Evolutionary conservation across 495 filamentous ascomycete genomes (phyloP).

Genomic region (Penicillium arizonense): DNA sequence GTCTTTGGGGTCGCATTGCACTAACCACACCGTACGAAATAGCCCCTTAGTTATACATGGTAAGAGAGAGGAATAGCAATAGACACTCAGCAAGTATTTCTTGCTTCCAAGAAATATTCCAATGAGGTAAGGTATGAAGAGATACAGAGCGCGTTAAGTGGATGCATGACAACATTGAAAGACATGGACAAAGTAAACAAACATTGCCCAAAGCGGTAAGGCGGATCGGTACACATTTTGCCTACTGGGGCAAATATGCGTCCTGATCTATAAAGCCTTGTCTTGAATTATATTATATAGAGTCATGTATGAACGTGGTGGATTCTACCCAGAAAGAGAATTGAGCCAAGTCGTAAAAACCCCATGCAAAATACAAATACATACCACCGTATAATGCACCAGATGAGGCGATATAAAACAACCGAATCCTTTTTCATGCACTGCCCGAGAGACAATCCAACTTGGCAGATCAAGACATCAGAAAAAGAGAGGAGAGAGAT

Average conservation of each 20-base stretch:
- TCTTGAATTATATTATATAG: neutral
- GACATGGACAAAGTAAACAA: slow-evolving; percentile 31
- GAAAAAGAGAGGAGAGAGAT: slow-evolving; percentile 40
- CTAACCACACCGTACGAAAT: slow-evolving; percentile 1
- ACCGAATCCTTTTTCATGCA: slow-evolving; percentile 34
- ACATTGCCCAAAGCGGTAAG: slow-evolving; percentile 22
- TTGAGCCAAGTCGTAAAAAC: slow-evolving; percentile 7
- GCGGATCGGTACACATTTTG: slow-evolving; percentile 5
- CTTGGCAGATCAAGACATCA: slow-evolving; percentile 14
- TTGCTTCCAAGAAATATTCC: neutral
- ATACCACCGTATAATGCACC: slow-evolving; percentile 26
- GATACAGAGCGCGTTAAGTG: slow-evolving; percentile 11
- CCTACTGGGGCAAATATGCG: neutral
- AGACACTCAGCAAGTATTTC: slow-evolving; percentile 5
- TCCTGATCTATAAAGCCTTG: no score
- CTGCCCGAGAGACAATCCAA: slow-evolving; percentile 26
- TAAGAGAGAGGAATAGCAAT: slow-evolving; percentile 6
- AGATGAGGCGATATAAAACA: slow-evolving; percentile 36
- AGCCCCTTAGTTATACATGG: slow-evolving; percentile 15
- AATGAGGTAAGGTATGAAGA: slow-evolving; percentile 11
- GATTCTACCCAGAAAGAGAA: slow-evolving; percentile 9
- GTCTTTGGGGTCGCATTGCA: neutral
- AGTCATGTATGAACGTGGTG: neutral
- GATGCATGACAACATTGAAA: neutral
- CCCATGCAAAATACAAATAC: slow-evolving; percentile 18